Conservation (phyloP, 2,329 filamentous ascomycete genomes). For the Aspergillus novoparasiticus region DNA sequence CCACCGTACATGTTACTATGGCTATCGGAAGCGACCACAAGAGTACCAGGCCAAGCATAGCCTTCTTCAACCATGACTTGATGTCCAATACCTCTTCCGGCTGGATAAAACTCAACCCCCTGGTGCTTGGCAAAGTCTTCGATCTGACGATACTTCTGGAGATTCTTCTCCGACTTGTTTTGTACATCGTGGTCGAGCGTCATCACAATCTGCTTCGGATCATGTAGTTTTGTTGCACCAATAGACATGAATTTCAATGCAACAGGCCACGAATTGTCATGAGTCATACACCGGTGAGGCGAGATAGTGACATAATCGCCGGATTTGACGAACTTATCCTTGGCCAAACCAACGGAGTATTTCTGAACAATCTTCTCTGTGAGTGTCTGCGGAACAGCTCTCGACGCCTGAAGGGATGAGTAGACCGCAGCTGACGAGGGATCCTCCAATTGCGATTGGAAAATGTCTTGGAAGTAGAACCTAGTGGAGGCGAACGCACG, state of each 20-base stretch:
- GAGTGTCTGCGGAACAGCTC: constrained; percentile 68
- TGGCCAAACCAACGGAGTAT: constrained; percentile 73
- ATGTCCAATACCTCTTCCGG: constrained; percentile 82
- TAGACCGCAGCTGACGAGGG: constrained; percentile 70
- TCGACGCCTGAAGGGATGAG: constrained; percentile 67
- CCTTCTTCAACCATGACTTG: constrained; percentile 77
- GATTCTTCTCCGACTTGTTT: constrained; percentile 74
- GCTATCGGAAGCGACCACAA: constrained; percentile 71
- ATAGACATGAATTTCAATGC: constrained; percentile 81
- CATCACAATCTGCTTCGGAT: constrained; percentile 76
- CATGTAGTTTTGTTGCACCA: constrained; percentile 72
- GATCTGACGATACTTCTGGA: constrained; percentile 81
- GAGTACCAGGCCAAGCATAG: constrained; percentile 80
- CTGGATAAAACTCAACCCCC: constrained; percentile 74
- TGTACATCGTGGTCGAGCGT: constrained; percentile 88
- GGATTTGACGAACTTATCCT: constrained; percentile 72
- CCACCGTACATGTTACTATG: constrained; percentile 86
- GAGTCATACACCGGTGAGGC: constrained; percentile 78
- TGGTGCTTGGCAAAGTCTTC: constrained; percentile 79
- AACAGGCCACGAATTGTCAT: constrained; percentile 81
- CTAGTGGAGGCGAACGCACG: constrained; percentile 35
- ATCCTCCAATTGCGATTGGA: constrained; percentile 66
- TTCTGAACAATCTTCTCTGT: constrained; percentile 91
- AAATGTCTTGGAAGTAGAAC: constrained; percentile 53
- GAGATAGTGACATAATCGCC: constrained; percentile 83